Percentiles rank a stretch among this genome's conserved stretches.
Evolutionary conservation across 441 rosid genomes (phyloP).

Genomic region (Pelargonium cotyledonis): DNA sequence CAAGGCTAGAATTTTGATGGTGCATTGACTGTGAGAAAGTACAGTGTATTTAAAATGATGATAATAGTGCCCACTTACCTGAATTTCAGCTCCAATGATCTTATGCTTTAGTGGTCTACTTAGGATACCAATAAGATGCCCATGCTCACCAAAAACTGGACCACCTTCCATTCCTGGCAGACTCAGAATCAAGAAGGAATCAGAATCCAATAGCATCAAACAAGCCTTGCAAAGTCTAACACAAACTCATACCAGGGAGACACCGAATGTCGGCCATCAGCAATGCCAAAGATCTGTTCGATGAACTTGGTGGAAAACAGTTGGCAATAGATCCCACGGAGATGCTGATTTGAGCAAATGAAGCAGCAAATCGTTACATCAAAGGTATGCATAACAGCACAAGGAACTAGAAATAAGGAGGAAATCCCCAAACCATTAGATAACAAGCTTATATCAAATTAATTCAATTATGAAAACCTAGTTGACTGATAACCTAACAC

Average conservation of each 20-base stretch:
- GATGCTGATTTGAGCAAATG: slow-evolving; percentile 46
- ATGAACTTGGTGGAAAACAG: slow-evolving; percentile 59
- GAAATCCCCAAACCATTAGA: background rate
- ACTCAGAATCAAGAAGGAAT: slow-evolving; percentile 18
- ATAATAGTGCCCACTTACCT: slow-evolving; percentile 50
- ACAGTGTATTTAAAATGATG: slow-evolving; percentile 13
- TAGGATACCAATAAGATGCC: slow-evolving; percentile 64
- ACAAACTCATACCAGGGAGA: slow-evolving; percentile 72
- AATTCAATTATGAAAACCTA: background rate
- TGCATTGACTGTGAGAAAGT: slow-evolving; percentile 41
- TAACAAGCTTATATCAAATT: background rate
- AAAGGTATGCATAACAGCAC: background rate
- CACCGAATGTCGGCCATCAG: slow-evolving; percentile 93
- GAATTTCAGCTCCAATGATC: slow-evolving; percentile 77
- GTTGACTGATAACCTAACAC: background rate
- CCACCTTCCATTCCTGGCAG: slow-evolving; percentile 85
- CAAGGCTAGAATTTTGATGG: slow-evolving; percentile 75
- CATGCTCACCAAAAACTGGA: slow-evolving; percentile 66
- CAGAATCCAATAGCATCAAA: slow-evolving; percentile 21
- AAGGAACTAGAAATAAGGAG: background rate
- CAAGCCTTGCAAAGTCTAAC: slow-evolving; percentile 18
- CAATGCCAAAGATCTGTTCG: slow-evolving; percentile 36
- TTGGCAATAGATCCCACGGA: slow-evolving; percentile 80
- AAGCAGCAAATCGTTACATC: slow-evolving; percentile 13
- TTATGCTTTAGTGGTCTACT: slow-evolving; percentile 77